These are phyloP conservation scores for Kazachstania viticola DNA, from an alignment of 805 yeast genomes.

Conservation along the genomic window DNA sequence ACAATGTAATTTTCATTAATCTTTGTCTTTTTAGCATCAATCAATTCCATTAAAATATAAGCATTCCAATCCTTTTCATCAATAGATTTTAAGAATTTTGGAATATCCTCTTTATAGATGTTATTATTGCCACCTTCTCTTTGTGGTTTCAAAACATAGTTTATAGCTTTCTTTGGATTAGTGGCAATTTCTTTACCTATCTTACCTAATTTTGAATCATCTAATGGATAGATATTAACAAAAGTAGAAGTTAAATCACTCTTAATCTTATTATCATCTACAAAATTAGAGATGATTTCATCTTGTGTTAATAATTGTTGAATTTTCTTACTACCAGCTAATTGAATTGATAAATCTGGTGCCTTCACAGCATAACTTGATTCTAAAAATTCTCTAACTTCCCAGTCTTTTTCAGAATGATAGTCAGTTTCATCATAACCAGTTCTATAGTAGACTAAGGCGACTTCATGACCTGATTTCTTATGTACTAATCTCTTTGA, in stretches of 20 bases:
- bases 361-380: constrained; percentile 75
- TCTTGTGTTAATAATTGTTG: constrained; percentile 75
- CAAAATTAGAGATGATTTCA: constrained; percentile 35
- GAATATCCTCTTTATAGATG: constrained; percentile 78
- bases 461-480: constrained; percentile 54
- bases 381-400: constrained; percentile 61
- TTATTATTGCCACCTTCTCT: constrained; percentile 99
- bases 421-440: constrained; percentile 86
- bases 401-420: constrained; percentile 58
- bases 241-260: constrained; percentile 40
- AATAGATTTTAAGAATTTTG: constrained; percentile 47
- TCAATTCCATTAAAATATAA: constrained; percentile 88
- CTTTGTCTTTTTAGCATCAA: constrained; percentile 57
- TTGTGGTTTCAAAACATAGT: constrained; percentile 92
- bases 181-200: constrained; percentile 57
- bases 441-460: constrained; percentile 82
- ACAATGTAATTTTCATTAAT: constrained; percentile 59
- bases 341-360: constrained; percentile 79
- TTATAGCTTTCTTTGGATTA: constrained; percentile 47
- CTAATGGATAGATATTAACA: constrained; percentile 81
- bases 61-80: constrained; percentile 75
- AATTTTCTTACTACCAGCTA: constrained; percentile 86
- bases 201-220: constrained; percentile 50
- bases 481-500: constrained; percentile 39
- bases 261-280: constrained; percentile 26